Conservation (phyloP, 2,329 filamentous ascomycete species). For the Microdochium paspali region DNA sequence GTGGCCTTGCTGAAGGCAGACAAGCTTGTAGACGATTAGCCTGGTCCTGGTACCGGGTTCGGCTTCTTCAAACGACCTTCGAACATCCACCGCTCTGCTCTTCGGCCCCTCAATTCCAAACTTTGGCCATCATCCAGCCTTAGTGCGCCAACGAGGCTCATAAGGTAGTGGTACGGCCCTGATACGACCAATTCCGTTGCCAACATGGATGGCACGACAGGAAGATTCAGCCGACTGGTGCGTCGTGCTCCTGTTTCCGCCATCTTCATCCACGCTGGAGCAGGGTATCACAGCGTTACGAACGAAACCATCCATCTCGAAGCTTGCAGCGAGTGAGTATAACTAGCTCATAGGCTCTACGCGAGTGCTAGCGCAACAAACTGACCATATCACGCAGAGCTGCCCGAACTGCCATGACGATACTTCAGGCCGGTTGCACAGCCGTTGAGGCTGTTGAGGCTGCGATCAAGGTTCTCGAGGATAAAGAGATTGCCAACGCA, state of each 20-base stretch:
- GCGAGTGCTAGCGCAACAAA: neutral
- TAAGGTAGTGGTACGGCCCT: no score
- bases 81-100: no score
- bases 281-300: conserved; percentile 80
- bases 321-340: conserved; percentile 76
- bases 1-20: no score
- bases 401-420: conserved; percentile 71
- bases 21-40: no score
- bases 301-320: conserved; percentile 80
- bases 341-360: no score
- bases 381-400: conserved; percentile 45
- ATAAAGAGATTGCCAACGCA: conserved; percentile 92
- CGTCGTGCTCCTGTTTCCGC: conserved; percentile 32
- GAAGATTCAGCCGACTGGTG: neutral
- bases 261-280: conserved; percentile 92
- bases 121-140: no score
- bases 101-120: no score
- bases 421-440: conserved; percentile 68
- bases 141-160: no score
- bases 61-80: no score
- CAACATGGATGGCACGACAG: neutral
- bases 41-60: no score
- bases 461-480: conserved; percentile 79
- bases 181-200: no score
- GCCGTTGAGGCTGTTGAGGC: conserved; percentile 86